Evolutionary conservation across 176 grass and related monocot species (phyloP).

Genomic region (Miscanthus lutarioriparius): DNA sequence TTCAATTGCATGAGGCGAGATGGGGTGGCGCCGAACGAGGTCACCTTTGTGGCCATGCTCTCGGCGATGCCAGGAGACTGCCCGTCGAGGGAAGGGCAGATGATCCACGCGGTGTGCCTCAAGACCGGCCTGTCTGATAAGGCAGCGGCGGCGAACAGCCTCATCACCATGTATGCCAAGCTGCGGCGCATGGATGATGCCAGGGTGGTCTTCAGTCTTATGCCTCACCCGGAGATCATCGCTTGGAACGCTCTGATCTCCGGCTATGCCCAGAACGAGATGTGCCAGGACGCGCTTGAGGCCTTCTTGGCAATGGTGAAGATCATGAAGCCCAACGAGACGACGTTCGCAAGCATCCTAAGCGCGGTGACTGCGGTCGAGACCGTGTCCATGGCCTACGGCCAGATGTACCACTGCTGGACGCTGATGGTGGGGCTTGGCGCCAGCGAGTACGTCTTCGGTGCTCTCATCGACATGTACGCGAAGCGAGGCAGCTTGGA

Average conservation of each 20-base stretch:
- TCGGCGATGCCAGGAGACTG: conserved; percentile 46
- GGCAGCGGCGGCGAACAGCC: conserved; percentile 58
- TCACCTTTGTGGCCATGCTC: conserved; percentile 78
- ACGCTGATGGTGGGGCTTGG: conserved; percentile 51
- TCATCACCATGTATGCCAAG: conserved; percentile 89
- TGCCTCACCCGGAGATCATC: conserved; percentile 52
- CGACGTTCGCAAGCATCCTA: conserved; percentile 74
- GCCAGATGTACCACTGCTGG: conserved; percentile 66
- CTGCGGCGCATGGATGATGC: conserved; percentile 51
- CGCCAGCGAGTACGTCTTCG: conserved; percentile 57
- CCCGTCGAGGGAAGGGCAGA: conserved; percentile 51
- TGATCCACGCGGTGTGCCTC: conserved; percentile 64
- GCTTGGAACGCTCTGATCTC: conserved; percentile 87
- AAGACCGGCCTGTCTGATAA: conserved; percentile 50
- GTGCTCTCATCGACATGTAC: conserved; percentile 89
- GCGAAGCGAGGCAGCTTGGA: conserved; percentile 73
- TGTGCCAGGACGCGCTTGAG: conserved; percentile 54
- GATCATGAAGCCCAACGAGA: conserved; percentile 58
- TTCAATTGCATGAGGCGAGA: conserved; percentile 67
- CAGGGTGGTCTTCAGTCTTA: conserved; percentile 52
- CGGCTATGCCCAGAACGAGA: conserved; percentile 73
- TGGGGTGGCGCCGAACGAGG: conserved; percentile 71
- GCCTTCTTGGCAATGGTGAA: conserved; percentile 59
- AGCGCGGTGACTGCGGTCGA: conserved; percentile 57
- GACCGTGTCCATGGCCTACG: conserved; percentile 66